These are phyloP conservation scores for Clavispora vitiphila DNA, from an alignment of 805 yeast species.

Conservation along the genomic window DNA sequence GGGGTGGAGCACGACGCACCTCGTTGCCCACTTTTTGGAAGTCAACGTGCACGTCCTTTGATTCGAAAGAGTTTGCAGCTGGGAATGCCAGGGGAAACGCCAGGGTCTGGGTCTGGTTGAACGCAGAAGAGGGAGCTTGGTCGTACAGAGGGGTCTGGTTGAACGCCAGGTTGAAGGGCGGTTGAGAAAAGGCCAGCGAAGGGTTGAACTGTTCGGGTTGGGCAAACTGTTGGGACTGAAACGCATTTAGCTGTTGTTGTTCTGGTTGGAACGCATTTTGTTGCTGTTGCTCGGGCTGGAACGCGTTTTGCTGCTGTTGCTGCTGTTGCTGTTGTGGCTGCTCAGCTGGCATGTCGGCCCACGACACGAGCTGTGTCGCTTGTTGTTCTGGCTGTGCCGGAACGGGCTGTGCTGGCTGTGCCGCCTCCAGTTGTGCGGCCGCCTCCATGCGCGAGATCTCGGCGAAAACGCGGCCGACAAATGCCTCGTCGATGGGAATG, in stretches of 20 bases:
- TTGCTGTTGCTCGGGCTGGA: not conserved
- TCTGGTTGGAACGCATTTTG: not conserved
- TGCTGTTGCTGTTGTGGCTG: too few species aligned
- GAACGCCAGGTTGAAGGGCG: not conserved
- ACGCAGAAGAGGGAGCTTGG: not conserved
- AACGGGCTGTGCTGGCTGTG: too few species aligned
- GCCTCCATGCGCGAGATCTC: constrained; percentile 38
- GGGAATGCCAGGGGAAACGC: not conserved
- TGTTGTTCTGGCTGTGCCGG: not conserved
- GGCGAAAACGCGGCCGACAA: constrained; percentile 51
- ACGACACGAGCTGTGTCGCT: too few species aligned
- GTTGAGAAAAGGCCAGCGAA: not conserved
- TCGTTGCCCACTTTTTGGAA: constrained; percentile 7
- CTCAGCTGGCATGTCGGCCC: too few species aligned
- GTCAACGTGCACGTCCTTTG: constrained; percentile 9
- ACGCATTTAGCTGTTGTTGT: not conserved
- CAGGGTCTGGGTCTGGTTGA: not conserved
- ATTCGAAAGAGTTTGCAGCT: not conserved
- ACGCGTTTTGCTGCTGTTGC: not conserved
- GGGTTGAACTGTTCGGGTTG: not conserved
- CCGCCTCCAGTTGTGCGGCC: not conserved
- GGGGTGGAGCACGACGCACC: constrained; percentile 1
- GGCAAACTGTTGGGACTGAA: not conserved
- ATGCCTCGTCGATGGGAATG: constrained; percentile 51
- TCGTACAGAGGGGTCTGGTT: not conserved